Percentiles rank a stretch among this genome's conserved stretches.
phyloP scores from a whole-genome alignment of 352 stramenopile genomes.

The Blastocystis sp. region DNA sequence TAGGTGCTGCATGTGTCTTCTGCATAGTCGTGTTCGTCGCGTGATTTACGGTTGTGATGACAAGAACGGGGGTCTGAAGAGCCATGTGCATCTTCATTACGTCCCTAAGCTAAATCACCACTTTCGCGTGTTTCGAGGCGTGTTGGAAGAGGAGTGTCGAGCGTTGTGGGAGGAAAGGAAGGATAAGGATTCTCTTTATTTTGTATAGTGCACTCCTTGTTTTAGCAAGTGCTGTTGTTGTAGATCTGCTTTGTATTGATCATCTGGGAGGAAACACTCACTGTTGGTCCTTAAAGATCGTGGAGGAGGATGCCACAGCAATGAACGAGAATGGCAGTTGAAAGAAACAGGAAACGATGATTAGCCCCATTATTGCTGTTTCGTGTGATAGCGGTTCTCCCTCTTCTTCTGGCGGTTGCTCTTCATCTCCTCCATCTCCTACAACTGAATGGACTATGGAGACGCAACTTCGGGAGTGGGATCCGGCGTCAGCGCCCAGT shows the following conservation, averaged over 20 bases:
- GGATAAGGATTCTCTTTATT: background rate
- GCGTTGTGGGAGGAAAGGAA: constrained; percentile 17
- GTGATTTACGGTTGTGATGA: constrained; percentile 65
- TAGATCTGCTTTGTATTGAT: no score
- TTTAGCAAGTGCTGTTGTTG: background rate
- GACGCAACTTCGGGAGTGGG: constrained; percentile 23
- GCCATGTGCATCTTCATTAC: constrained; percentile 52
- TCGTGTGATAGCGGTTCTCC: background rate
- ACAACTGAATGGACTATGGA: background rate
- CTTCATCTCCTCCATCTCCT: constrained; percentile 60
- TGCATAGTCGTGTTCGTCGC: constrained; percentile 55
- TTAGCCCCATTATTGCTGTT: background rate
- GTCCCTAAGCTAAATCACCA: constrained; percentile 51
- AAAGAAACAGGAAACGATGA: no score
- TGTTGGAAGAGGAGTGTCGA: constrained; percentile 43
- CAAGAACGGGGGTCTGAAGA: constrained; percentile 26
- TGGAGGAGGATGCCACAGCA: no score
- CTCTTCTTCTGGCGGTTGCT: constrained; percentile 66
- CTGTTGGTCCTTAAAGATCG: no score
- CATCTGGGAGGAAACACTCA: no score
- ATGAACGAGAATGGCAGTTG: no score
- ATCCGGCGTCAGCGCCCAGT: constrained; percentile 62
- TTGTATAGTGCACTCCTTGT: background rate
- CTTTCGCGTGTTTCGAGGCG: constrained; percentile 62
- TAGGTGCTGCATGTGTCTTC: constrained; percentile 52